Evolutionary conservation across 805 yeast genomes (phyloP).

Genomic region (Hanseniaspora clermontiae): DNA sequence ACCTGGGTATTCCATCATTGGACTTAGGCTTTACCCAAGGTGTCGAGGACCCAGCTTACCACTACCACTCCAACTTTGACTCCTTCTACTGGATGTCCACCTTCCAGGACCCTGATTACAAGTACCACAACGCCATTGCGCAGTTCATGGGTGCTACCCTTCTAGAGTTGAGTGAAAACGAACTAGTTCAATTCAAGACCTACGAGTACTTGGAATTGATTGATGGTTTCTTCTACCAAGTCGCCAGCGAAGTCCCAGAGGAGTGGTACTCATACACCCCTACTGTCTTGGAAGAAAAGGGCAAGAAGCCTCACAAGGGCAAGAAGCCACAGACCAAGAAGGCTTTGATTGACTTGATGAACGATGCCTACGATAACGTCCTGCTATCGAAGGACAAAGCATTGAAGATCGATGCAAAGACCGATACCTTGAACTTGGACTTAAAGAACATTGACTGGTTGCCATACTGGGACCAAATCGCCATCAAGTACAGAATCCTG

Average conservation of each 20-base stretch:
- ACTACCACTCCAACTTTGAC: conserved; percentile 66
- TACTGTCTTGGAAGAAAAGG: background rate
- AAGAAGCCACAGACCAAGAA: background rate
- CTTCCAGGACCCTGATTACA: conserved; percentile 51
- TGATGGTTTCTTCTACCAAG: conserved; percentile 28
- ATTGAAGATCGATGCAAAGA: conserved; percentile 21
- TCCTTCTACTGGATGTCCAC: conserved; percentile 58
- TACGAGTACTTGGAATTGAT: conserved; percentile 32
- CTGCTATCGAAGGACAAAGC: conserved; percentile 20
- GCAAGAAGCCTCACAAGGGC: background rate
- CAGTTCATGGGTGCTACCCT: conserved; percentile 41
- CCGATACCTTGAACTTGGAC: conserved; percentile 17
- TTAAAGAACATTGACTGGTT: conserved; percentile 25
- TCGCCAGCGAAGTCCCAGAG: conserved; percentile 29
- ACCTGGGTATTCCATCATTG: conserved; percentile 47
- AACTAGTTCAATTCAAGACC: conserved; percentile 29
- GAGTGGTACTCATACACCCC: conserved; percentile 27
- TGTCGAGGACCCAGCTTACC: conserved; percentile 47
- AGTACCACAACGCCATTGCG: conserved; percentile 44
- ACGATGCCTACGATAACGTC: conserved; percentile 24
- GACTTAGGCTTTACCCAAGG: conserved; percentile 43
- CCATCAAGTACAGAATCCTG: conserved; percentile 21
- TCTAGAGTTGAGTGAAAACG: conserved; percentile 37
- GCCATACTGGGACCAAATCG: conserved; percentile 26
- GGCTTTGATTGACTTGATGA: conserved; percentile 23